These are phyloP conservation scores for Phytopythium cucurbitacearum DNA, from an alignment of 352 stramenopile genomes.

Conservation along the genomic window DNA sequence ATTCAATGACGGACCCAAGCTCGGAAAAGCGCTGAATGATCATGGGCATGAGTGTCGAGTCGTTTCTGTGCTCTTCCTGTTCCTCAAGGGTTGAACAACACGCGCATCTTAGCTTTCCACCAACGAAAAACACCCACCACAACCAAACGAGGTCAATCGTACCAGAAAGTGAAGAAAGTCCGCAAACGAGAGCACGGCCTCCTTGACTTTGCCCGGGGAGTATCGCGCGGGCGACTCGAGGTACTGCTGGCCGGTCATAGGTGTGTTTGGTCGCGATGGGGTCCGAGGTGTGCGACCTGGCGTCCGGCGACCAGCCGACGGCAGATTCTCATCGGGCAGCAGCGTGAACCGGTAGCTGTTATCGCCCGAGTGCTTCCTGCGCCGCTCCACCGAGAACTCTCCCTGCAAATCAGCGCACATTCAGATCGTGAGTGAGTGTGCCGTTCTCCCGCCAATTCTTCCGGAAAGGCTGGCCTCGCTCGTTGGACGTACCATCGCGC, in stretches of 20 bases:
- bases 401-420: background rate
- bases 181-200: conserved; percentile 78
- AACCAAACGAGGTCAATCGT: conserved; percentile 13
- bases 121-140: background rate
- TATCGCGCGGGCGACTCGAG: conserved; percentile 58
- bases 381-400: conserved; percentile 16
- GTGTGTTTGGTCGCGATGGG: conserved; percentile 23
- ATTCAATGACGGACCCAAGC: conserved; percentile 77
- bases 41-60: conserved; percentile 67
- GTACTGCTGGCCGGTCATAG: conserved; percentile 12
- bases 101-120: conserved; percentile 8
- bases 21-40: conserved; percentile 79
- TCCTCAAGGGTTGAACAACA: conserved; percentile 38
- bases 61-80: conserved; percentile 76
- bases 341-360: conserved; percentile 54
- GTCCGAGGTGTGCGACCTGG: conserved; percentile 30
- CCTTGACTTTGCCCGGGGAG: conserved; percentile 64
- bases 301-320: conserved; percentile 8
- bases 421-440: background rate
- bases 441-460: background rate
- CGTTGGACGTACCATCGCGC: conserved; percentile 2
- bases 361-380: conserved; percentile 19
- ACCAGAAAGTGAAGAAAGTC: conserved; percentile 83
- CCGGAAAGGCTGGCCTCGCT: background rate
- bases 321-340: conserved; percentile 34